Percentiles rank a stretch among this genome's conserved stretches.
Conservation (phyloP, 208 protist species). For the Plasmodiophora brassicae region DNA sequence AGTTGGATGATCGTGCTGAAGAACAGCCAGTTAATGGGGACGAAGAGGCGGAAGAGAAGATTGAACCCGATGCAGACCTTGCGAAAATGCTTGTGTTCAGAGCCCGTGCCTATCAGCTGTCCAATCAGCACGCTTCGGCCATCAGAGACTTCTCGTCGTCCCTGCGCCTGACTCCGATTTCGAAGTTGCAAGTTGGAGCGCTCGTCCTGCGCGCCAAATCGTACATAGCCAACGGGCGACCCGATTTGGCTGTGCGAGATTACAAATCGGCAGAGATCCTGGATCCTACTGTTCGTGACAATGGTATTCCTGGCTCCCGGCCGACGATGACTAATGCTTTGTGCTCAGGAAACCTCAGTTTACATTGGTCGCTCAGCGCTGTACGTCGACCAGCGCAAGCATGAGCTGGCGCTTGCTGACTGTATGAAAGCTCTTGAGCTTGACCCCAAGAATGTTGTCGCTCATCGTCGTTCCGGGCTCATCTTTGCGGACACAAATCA, state of each 20-base stretch:
- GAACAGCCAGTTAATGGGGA: too few species aligned
- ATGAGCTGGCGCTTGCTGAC: background rate
- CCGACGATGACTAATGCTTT: background rate
- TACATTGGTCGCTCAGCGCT: slow-evolving; percentile 1
- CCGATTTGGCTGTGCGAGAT: background rate
- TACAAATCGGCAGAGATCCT: background rate
- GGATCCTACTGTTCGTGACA: background rate
- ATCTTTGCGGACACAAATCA: slow-evolving; percentile 15
- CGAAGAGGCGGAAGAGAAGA: background rate
- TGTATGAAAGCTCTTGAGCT: slow-evolving; percentile 9
- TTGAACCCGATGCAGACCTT: background rate
- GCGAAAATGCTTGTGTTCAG: slow-evolving; percentile 19
- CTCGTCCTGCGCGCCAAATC: slow-evolving; percentile 18
- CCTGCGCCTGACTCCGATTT: background rate
- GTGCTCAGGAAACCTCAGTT: background rate
- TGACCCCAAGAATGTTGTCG: background rate
- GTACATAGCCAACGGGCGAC: background rate
- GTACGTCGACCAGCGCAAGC: background rate
- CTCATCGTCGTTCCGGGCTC: background rate
- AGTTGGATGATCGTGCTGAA: too few species aligned
- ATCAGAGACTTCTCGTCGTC: slow-evolving; percentile 13
- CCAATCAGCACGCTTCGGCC: background rate
- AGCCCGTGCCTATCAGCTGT: background rate
- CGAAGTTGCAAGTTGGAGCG: background rate
- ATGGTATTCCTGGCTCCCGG: background rate